phyloP scores from a whole-genome alignment of 768 basidiomycete species.

The Leucocoprinus birnbaumii region DNA sequence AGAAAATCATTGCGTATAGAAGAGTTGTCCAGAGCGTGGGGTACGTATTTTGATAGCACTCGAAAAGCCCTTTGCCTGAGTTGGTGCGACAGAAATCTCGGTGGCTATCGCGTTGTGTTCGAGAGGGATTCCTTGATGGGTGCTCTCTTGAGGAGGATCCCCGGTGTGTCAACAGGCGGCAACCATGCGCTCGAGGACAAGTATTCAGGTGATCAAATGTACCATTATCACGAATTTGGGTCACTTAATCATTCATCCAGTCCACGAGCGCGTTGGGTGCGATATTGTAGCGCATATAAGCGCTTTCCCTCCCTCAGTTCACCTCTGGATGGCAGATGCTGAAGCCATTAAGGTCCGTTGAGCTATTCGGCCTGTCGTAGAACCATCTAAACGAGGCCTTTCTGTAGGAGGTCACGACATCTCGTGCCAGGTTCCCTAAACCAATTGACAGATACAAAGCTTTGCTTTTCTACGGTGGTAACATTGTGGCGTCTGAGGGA shows the following conservation, averaged over 20 bases:
- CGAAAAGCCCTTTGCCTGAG: neutral
- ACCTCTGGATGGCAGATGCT: slow-evolving; percentile 26
- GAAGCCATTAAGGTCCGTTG: slow-evolving; percentile 24
- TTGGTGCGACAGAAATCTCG: neutral
- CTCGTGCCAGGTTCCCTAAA: slow-evolving; percentile 52
- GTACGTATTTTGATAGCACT: neutral
- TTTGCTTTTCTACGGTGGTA: slow-evolving; percentile 48
- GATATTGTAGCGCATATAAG: slow-evolving; percentile 5
- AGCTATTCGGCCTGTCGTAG: neutral
- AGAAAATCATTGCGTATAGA: neutral
- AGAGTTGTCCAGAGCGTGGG: neutral
- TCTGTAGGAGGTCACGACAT: slow-evolving; percentile 40
- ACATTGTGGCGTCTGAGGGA: slow-evolving; percentile 58
- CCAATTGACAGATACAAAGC: slow-evolving; percentile 37
- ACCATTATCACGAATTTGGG: no score
- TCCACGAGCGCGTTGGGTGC: neutral
- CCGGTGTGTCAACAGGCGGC: neutral
- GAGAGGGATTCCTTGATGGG: neutral
- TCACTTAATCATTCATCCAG: neutral
- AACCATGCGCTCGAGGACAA: slow-evolving; percentile 4
- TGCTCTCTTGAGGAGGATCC: neutral
- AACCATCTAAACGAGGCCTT: neutral
- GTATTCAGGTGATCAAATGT: neutral
- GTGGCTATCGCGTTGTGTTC: neutral
- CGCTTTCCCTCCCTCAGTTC: neutral